Base-by-base conservation (phyloP, 2,329 filamentous ascomycete genomes). In the Calonectria crousiana region DNA sequence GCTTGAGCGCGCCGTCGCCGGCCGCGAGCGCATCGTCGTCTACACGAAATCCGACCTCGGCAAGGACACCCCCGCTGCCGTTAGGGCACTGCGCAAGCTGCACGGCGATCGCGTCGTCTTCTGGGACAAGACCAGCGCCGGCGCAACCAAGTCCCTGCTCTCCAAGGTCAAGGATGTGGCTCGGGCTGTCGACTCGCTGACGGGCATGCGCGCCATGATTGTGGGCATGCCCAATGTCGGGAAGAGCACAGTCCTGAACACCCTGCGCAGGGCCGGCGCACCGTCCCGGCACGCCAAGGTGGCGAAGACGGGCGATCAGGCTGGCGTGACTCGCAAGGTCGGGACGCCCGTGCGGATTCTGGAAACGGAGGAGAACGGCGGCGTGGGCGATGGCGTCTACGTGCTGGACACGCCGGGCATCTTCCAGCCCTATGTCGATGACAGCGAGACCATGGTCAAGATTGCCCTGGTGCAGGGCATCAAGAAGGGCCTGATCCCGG, bases 181-280 rank as follows among this genome's bases (percentile, higher is more conserved):
- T 23, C 74, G 68, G 20, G 76, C 75, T 2, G 77, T 84, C 26
- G 84, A 92, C 78, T 91, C 90, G 28, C 86, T 98, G n/a, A 93
- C 94, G 10, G 96, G 95, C n/a, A 90, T 95, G 78, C 92, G 95
- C 64, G 91, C 95, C 71, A 90, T 99, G 84, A 91, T 98, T 0
- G 96, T 98, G 18, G 97, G 97, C 70, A 98, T 99, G 96, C 97
- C 97, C 44, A 99, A 99, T 82, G 95, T 98, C 0, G 97, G 97
- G 44, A 99, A 99, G 86, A 98, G 95, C 60, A 95, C 96, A 1
- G 88, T 99, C n/a, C 91, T 99, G 52, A 99, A 99, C 84, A 91
- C 93, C 20, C 89, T 98, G 64, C 93, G 97, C 26, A 90, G 89
- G 51, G 87, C 89, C 23, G 95, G 95, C 51, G 90, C 82, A 1